Base-by-base conservation (phyloP, 805 yeast genomes). In the Candida morakotiae region DNA sequence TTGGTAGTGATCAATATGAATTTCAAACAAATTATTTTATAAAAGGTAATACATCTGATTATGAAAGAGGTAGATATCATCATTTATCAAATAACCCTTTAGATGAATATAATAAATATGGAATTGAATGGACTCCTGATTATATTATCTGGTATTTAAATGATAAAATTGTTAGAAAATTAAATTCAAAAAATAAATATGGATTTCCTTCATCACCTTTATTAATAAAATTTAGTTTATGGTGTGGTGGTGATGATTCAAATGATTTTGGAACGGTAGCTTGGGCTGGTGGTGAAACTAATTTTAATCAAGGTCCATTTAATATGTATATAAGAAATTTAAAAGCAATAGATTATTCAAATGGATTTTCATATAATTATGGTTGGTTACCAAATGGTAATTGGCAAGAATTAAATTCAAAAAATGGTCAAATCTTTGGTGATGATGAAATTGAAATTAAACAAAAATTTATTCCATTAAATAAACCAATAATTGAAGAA, bases 211-310 rank as follows among this genome's bases (percentile, higher is more conserved):
- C 39, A 3, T 52, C 65, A 10, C 73, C 73, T 27, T 62, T 62
- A 68, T 33, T 44, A 5, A 46, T 67, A 17, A 55, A 54, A 37
- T 40, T 64, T 17, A 61, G 69, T 41, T 42, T 65, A 17, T 67
- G 73, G 72, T 67, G 62, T 1, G 73, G 73, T 3, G 71, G 73
- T 0, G 71, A 65, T 35, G 47, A 46, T 9, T 35, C 33, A 6
- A 65, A 64, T 32, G 46, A 39, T 8, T 44, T 42, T 15, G 73
- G 71, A 5, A 67, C 73, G 3, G 55, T 65, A 13, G 37, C 43
- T 27, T 67, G 71, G 73, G 62, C 69, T 2, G 71, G 71, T 0
- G 73, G 70, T 1, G 19, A 32, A 13, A 57, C 70, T 9, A 53
- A 58, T 38, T 67, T 57, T 42, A 21, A 21, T 2, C 42, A 53